Evolutionary conservation across 176 grass and related monocot species (phyloP).

Genomic region (Carex scoparia): DNA sequence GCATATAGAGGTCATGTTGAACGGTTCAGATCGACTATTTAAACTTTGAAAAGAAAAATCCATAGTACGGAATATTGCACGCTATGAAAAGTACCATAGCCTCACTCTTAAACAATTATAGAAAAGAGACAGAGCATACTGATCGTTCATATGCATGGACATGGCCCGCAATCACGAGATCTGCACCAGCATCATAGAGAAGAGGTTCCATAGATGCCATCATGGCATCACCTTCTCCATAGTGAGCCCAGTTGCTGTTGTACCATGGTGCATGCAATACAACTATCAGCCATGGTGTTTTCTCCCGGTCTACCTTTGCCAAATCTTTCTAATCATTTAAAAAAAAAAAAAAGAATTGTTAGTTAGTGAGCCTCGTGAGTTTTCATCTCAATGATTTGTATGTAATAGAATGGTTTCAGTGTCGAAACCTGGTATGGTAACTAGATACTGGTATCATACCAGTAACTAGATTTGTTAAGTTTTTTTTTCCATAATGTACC

Average conservation of each 20-base stretch:
- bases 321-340: conserved; percentile 51
- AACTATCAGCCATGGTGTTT: conserved; percentile 68
- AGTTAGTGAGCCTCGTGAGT: background rate
- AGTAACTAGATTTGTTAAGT: background rate
- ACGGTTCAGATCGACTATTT: too few relatives aligned
- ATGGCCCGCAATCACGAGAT: conserved; percentile 82
- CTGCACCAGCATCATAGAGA: conserved; percentile 64
- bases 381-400: background rate
- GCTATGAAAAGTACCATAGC: too few relatives aligned
- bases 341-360: background rate
- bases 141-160: conserved; percentile 94
- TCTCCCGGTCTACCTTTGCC: conserved; percentile 62
- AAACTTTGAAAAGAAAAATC: too few relatives aligned
- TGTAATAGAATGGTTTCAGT: background rate
- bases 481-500: background rate
- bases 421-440: background rate
- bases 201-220: conserved; percentile 72
- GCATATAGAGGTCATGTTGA: too few relatives aligned
- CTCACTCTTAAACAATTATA: background rate
- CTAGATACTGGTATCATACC: background rate
- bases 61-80: too few relatives aligned
- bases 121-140: conserved; percentile 38
- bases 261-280: conserved; percentile 90
- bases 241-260: conserved; percentile 92
- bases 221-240: conserved; percentile 73